Conservation (phyloP, 2,329 filamentous ascomycete species). For the Ceratocystis colombiana region DNA sequence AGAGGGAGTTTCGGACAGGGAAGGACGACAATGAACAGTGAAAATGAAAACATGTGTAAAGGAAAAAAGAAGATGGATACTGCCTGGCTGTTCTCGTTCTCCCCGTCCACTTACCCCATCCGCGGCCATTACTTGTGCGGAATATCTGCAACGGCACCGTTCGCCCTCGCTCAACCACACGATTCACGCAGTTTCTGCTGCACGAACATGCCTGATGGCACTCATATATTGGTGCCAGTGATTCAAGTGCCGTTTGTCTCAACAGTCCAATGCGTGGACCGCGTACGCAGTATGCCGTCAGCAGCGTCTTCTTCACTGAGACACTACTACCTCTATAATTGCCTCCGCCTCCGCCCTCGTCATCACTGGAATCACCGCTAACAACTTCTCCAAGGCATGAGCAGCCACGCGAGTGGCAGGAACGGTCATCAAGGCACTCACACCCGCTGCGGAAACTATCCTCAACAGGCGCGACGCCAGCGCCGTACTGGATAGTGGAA, state of each 20-base stretch:
- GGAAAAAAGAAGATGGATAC: neutral
- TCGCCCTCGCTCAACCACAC: constrained; percentile 65
- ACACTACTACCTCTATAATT: constrained; percentile 19
- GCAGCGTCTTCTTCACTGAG: constrained; percentile 24
- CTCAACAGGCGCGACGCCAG: constrained; percentile 50
- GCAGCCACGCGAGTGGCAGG: constrained; percentile 59
- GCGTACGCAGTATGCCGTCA: constrained; percentile 55
- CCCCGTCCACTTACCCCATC: constrained; percentile 54
- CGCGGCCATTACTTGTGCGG: constrained; percentile 53
- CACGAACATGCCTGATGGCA: constrained; percentile 66
- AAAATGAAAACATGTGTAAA: neutral
- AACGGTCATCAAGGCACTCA: constrained; percentile 49
- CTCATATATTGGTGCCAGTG: constrained; percentile 61
- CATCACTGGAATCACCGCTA: constrained; percentile 37
- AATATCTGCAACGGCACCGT: constrained; percentile 66
- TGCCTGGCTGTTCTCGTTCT: neutral
- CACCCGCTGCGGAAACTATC: constrained; percentile 60
- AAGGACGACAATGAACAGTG: neutral
- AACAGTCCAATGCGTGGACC: constrained; percentile 45
- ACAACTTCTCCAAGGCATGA: constrained; percentile 57
- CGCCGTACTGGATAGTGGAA: constrained; percentile 46
- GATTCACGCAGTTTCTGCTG: constrained; percentile 54
- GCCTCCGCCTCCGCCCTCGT: constrained; percentile 28
- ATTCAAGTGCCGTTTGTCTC: constrained; percentile 42
- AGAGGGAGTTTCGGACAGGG: neutral